Evolutionary conservation across 768 basidiomycete genomes (phyloP), one percentile per base, ranked within the genome.

Genomic region (Tubosaeta brunneosetosa): DNA sequence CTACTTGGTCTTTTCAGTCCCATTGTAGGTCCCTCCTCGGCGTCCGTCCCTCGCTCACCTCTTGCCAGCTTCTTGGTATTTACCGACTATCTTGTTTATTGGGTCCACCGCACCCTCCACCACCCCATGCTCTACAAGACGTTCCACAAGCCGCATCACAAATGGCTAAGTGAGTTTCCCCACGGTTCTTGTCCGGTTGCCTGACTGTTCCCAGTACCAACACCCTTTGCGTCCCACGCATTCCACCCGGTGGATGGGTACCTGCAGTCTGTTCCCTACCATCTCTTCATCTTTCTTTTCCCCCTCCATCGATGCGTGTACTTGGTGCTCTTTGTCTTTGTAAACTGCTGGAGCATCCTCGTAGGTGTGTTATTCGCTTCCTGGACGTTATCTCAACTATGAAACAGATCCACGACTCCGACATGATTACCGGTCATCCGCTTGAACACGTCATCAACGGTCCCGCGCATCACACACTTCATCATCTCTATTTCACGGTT

Each of bases 221-320:
- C 97, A 0, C 97, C 97, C 0, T 99, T 91, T 63, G 91, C 97
- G 31, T 95, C 95, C 22, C 89, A 97, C 66, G 97, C 97, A 0
- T 99, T 99, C 83, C 93, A 99, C 70, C 91, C 91, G 0, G 72
- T 97, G 19, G 97, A 99, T 68, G 97, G 97, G 2, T 98, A 90
- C 67, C 66, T 85, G 26, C 97, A 99, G 73, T 94, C 93, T 10
- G 70, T 98, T 4, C 97, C 97, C 2, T 98, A 98, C 66, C 97
- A 99, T 70, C 62, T 94, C 56, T 94, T 94, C 74, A 78, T 90
- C 59, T 91, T 86, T 74, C 16, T 95, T 40, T 91, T 97, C 75
- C 97, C 97, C 1, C 69, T 97, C 10, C 93, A 98, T 62, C 91
- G 91, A 53, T 73, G 77, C 55, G 61, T 92, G 44, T 97, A 92